Base-by-base conservation (phyloP, 176 grass and related monocot species). In the Zea luxurians region DNA sequence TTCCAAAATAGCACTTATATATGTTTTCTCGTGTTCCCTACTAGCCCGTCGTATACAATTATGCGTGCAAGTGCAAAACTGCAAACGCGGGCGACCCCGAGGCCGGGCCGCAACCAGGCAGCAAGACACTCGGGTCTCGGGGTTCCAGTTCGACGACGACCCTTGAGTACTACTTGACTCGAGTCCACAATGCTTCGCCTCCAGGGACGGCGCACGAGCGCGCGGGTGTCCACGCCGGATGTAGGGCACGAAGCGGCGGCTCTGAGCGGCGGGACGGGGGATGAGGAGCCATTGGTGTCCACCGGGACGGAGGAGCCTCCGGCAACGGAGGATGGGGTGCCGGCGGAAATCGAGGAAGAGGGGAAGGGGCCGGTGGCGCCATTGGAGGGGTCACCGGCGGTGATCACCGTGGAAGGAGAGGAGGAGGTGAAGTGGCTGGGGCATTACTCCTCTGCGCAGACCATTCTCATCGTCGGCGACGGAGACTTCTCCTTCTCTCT, bases 401-500 rank as follows among this genome's bases (percentile, higher is more conserved):
- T 35, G 67, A 48, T 70, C 67, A 3, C 67, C 44, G 67, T 70
- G 18, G 44, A 70, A 70, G 8, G 16, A 10, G 20, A 48, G 67
- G 44, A 69, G 10, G 66, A 35, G 18, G 71, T 6, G 47, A 80
- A 58, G 52, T 76, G 84, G 83, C 16, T 86, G 72, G 40, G 64
- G 18, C 75, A 71, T 3, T 90, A 86, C 79, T 71, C 63, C 3
- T 81, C 84, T 13, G 7, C 3, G 57, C 84, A 87, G 16, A 18
- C 46, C 59, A 84, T 84, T 9, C 64, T 90, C 47, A 16, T 87
- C 15, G 43, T 87, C 41, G 89, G 89, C n/a, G 85, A 91, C 59
- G 85, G 85, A n/a, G 84, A 87, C 75, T 87, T 91, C 81, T 91
- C 89, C 13, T 91, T 91, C 85, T 77, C 85, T 2, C 37, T 77